These are phyloP conservation scores for Astrothelium macrocarpum DNA, from an alignment of 495 filamentous ascomycete species.

Conservation along the genomic window DNA sequence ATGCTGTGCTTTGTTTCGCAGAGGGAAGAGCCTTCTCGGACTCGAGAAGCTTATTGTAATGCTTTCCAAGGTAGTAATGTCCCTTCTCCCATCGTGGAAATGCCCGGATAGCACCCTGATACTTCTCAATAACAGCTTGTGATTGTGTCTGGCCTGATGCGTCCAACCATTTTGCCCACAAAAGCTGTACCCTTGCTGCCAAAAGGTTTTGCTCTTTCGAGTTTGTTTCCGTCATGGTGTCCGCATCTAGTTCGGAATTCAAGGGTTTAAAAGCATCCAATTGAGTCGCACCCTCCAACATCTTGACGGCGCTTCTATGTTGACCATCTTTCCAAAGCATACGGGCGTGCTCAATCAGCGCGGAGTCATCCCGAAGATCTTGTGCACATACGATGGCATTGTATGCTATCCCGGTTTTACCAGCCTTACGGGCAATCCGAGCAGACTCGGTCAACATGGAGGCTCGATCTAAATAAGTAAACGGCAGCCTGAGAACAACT, in stretches of 20 bases:
- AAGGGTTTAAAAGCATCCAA: conserved; percentile 54
- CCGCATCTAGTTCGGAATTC: conserved; percentile 39
- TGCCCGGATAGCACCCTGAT: conserved; percentile 57
- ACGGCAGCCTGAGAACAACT: conserved; percentile 19
- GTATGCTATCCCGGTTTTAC: conserved; percentile 75
- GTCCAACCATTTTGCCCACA: conserved; percentile 96
- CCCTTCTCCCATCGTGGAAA: conserved; percentile 82
- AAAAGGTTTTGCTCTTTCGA: conserved; percentile 42
- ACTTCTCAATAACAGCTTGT: conserved; percentile 62
- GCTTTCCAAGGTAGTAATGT: conserved; percentile 90
- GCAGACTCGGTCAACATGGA: conserved; percentile 46
- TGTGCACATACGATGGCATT: conserved; percentile 87
- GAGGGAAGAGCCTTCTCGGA: conserved; percentile 69
- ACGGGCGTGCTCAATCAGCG: conserved; percentile 84
- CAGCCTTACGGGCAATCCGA: conserved; percentile 73
- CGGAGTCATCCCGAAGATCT: conserved; percentile 68
- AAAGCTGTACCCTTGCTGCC: conserved; percentile 58
- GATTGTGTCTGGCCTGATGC: conserved; percentile 82
- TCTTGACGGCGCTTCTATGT: conserved; percentile 90
- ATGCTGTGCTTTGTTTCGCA: conserved; percentile 50
- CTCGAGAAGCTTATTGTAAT: conserved; percentile 94
- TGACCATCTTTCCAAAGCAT: conserved; percentile 92
- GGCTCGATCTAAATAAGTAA: neutral
- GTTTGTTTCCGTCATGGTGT: conserved; percentile 28
- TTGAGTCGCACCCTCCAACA: conserved; percentile 71